Base-by-base conservation (phyloP, 768 basidiomycete species). In the Ramaria rubella region DNA sequence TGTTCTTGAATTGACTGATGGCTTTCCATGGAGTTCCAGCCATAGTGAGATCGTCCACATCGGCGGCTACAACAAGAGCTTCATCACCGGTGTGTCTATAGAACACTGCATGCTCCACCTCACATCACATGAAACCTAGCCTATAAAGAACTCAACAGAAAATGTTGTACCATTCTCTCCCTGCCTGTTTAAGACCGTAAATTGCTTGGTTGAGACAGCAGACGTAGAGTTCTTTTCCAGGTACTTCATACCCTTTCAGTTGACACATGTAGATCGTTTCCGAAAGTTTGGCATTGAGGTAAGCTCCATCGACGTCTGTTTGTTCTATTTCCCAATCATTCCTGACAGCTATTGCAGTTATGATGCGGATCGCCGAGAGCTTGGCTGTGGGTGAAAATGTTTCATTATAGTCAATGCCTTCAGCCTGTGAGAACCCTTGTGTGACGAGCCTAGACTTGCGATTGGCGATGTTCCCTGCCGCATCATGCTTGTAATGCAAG, bases 401-500 rank as follows among this genome's bases (percentile, higher is more conserved):
- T 24, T 73, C 68, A 27, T 64, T 63, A 48, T 66, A 77, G 43
- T 75, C 70, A 19, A 71, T 60, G 0, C 73, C 71, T 1, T 67
- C 63, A 0, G 65, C 38, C 55, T 77, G 77, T 4, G 63, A 60
- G 59, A 68, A 76, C 0, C 77, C 75, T 59, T 69, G 63, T 1
- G 71, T 73, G 1, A 76, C 73, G 21, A 77, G 50, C 12, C 68
- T 19, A 0, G 66, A 72, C 50, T 73, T 75, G 45, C 72, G 72
- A 4, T 66, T 62, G 2, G 59, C 55, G 29, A 77, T 64, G 0
- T 61, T 48, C 11, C 77, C 75, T 1, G 60, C 38, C 0, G 65
- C 59, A 55, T 77, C 72, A 29, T 63, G 52, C 61, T 82, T 81
- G 29, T 67, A 58, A 15, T 60, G 60, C 59, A 71, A 79, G 4